Evolutionary conservation across 129 eudicot species (phyloP).

Genomic region (Arctium lappa): DNA sequence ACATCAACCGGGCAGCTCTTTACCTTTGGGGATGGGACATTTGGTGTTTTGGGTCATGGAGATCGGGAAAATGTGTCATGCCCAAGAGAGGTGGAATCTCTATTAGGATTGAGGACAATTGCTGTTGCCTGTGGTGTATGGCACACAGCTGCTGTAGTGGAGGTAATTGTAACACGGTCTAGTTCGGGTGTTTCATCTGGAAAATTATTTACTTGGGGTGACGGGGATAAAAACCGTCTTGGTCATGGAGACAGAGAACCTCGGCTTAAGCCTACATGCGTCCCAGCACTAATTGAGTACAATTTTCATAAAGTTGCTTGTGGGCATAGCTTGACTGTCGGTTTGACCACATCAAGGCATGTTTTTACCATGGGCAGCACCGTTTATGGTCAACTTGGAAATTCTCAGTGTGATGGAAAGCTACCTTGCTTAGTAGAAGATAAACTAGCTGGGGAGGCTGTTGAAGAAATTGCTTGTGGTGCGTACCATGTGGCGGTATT

Average conservation of each 20-base stretch:
- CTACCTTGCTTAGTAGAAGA: constrained; percentile 84
- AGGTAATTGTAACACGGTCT: constrained; percentile 86
- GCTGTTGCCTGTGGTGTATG: constrained; percentile 98
- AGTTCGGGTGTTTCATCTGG: constrained; percentile 83
- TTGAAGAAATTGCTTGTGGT: constrained; percentile 92
- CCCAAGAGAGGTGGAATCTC: constrained; percentile 85
- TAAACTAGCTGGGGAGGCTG: constrained; percentile 59
- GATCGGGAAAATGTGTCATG: constrained; percentile 56
- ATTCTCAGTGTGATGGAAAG: constrained; percentile 86
- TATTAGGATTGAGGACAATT: constrained; percentile 80
- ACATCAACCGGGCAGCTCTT: constrained; percentile 89
- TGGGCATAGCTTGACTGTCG: constrained; percentile 95
- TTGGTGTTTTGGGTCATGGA: constrained; percentile 95
- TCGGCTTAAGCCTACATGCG: constrained; percentile 85
- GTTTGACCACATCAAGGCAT: constrained; percentile 76
- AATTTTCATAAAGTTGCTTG: constrained; percentile 91
- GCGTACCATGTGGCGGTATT: constrained; percentile 81
- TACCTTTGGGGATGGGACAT: constrained; percentile 96
- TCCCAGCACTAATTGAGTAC: constrained; percentile 76
- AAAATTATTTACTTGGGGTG: constrained; percentile 96
- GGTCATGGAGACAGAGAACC: constrained; percentile 97
- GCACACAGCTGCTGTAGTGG: constrained; percentile 99
- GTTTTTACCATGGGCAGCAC: constrained; percentile 99
- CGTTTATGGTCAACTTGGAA: constrained; percentile 96
- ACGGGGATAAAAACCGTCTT: constrained; percentile 94